These are phyloP conservation scores for Boletus vinaceobasis DNA, from an alignment of 768 basidiomycete species.

Conservation along the genomic window DNA sequence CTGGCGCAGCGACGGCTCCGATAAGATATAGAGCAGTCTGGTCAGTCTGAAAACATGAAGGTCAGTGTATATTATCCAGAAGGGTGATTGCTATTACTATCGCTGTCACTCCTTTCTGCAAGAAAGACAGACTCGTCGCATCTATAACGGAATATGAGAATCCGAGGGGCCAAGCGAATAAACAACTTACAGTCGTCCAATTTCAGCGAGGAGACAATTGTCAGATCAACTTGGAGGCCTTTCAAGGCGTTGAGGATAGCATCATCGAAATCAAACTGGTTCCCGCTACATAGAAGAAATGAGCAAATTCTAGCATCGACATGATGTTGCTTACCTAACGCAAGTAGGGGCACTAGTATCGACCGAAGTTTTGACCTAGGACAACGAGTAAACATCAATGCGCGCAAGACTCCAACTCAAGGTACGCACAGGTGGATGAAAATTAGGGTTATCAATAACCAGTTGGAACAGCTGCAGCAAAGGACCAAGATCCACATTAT, in stretches of 20 bases:
- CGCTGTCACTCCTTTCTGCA: constrained; percentile 53
- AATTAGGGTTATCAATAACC: constrained; percentile 46
- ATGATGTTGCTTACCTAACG: constrained; percentile 42
- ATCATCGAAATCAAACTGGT: constrained; percentile 57
- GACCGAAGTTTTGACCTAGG: constrained; percentile 54
- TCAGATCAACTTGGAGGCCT: constrained; percentile 56
- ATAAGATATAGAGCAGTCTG: constrained; percentile 61
- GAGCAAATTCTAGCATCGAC: background rate
- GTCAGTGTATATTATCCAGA: constrained; percentile 1
- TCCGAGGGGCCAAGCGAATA: background rate
- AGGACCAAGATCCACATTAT: constrained; percentile 60
- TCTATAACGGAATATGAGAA: constrained; percentile 35
- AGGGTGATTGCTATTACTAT: constrained; percentile 35
- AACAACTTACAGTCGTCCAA: constrained; percentile 61
- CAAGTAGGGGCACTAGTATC: constrained; percentile 53
- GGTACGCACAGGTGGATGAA: constrained; percentile 45
- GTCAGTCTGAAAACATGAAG: constrained; percentile 45
- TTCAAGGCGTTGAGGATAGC: constrained; percentile 64
- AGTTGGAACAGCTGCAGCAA: constrained; percentile 53
- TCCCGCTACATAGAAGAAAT: constrained; percentile 41
- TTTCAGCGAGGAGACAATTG: constrained; percentile 49
- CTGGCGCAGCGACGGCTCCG: constrained; percentile 65
- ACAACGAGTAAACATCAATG: background rate
- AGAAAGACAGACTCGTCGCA: constrained; percentile 53
- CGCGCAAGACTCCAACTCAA: background rate